Evolutionary conservation across 116 monocot species (phyloP), one percentile per base, ranked within the genome.

Genomic region (Iris pallida): DNA sequence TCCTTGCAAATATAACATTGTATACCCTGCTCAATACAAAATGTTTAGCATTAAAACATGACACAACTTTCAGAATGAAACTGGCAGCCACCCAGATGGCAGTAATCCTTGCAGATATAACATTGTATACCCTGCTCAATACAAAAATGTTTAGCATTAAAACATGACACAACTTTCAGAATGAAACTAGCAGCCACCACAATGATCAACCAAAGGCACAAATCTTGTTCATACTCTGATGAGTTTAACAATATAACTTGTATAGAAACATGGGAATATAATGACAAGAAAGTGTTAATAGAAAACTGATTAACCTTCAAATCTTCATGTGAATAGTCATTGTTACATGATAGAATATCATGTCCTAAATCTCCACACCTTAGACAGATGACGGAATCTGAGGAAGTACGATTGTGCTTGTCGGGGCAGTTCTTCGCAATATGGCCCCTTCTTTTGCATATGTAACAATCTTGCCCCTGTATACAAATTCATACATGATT

Each of bases 371-470:
- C 76, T 54, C 97, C 92, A 79, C 97, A 97, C 30, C 82, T 71
- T 43, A 97, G 68, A 68, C 92, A 97, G 55, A 92, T 43, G 54
- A 73, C 74, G 20, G 76, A 71, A 55, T 83, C 69, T 17, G 78
- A 79, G 63, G 70, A 13, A 53, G 12, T 74, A 44, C 41, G 77
- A 49, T 85, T 81, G 45, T 81, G 18, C 65, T 90, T 92, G 15
- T 89, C 66, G 45, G 97, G 90, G 56, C 92, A 97, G 43, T 89
- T 73, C 64, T 83, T 97, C 44, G 97, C 85, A 46, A 69, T 51
- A 63, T 97, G 97, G 16, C 92, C 97, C 71, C 80, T 83, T 72
- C 73, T 83, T 74, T 83, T 97, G 78, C 97, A 97, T 17, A 85
- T 63, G 56, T 65, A 87, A 62, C 92, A 97, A 65, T 88, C 79